Percentiles rank a stretch among this genome's conserved stretches.
Conservation (phyloP, 768 basidiomycete genomes). For the Fomitopsis serialis region DNA sequence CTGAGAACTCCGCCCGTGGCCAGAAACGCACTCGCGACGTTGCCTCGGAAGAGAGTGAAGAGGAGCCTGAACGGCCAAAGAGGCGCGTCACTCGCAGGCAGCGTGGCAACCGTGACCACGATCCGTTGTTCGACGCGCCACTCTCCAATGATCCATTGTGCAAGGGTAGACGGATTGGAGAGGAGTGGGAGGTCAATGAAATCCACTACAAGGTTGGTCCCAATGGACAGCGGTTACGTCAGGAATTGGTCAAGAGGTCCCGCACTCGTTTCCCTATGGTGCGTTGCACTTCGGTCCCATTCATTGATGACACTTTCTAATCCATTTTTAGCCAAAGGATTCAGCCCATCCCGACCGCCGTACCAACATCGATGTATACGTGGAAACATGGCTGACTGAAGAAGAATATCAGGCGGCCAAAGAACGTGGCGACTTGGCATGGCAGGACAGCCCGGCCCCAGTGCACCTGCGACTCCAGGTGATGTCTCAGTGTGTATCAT, state of each 20-base stretch:
- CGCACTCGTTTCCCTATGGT: conserved; percentile 73
- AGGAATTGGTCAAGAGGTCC: conserved; percentile 66
- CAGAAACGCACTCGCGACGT: conserved; percentile 63
- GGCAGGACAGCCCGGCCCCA: conserved; percentile 52
- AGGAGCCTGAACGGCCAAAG: conserved; percentile 35
- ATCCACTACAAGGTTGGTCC: conserved; percentile 65
- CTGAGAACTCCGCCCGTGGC: conserved; percentile 43
- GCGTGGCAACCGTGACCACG: conserved; percentile 43
- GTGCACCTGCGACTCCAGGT: conserved; percentile 37
- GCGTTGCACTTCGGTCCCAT: conserved; percentile 14
- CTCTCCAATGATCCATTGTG: conserved; percentile 47
- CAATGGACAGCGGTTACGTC: conserved; percentile 65
- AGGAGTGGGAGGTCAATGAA: conserved; percentile 73
- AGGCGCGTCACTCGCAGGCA: conserved; percentile 40
- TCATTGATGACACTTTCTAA: not conserved
- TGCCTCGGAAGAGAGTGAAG: conserved; percentile 28
- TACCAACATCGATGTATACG: conserved; percentile 62
- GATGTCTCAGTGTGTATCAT: conserved; percentile 26
- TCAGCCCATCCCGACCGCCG: conserved; percentile 73
- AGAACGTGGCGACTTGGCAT: conserved; percentile 51
- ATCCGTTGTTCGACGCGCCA: conserved; percentile 46
- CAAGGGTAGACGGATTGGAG: conserved; percentile 57
- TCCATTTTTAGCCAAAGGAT: conserved; percentile 57
- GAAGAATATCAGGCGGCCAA: conserved; percentile 67
- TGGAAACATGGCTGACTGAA: conserved; percentile 78